Percentiles rank a stretch among this genome's conserved stretches.
These are phyloP conservation scores for Epichloe typhina DNA, from an alignment of 2,329 filamentous ascomycete genomes.

Conservation along the genomic window DNA sequence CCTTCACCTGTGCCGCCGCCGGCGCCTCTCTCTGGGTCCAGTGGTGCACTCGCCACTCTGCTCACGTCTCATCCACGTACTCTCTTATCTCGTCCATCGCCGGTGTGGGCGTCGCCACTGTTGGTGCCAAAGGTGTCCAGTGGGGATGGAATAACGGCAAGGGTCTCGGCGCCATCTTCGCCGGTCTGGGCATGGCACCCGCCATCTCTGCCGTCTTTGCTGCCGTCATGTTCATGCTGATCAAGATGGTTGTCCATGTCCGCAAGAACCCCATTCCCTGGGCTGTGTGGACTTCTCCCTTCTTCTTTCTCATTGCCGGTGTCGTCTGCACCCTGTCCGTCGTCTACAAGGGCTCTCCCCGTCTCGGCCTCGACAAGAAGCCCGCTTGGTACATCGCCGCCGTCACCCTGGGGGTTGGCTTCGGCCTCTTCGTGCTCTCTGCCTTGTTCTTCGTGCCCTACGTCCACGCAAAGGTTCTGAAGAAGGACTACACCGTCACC, in stretches of 20 bases:
- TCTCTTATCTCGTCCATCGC: conserved; percentile 54
- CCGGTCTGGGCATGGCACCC: conserved; percentile 59
- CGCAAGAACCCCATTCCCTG: conserved; percentile 59
- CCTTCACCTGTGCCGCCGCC: conserved; percentile 48
- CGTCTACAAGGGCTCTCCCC: conserved; percentile 70
- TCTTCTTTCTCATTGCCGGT: conserved; percentile 65
- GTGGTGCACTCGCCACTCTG: conserved; percentile 62
- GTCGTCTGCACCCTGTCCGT: conserved; percentile 65
- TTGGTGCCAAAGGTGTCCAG: conserved; percentile 44
- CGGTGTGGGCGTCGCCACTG: conserved; percentile 53
- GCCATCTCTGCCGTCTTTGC: conserved; percentile 50
- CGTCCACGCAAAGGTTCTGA: conserved; percentile 52
- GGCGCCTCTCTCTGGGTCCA: conserved; percentile 60
- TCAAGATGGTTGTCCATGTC: conserved; percentile 51
- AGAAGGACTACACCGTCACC: conserved; percentile 51
- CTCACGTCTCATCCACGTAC: conserved; percentile 59
- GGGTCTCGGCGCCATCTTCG: conserved; percentile 59
- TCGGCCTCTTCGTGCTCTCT: conserved; percentile 44
- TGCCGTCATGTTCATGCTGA: conserved; percentile 55
- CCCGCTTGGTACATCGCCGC: conserved; percentile 52
- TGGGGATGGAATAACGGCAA: conserved; percentile 60
- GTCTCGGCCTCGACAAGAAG: conserved; percentile 50
- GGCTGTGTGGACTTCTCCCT: conserved; percentile 60
- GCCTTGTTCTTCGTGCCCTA: conserved; percentile 63
- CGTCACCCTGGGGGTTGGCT: conserved; percentile 52